Evolutionary conservation across 164 flowering plant genomes (phyloP).

Genomic region (Cinnamomum micranthum): DNA sequence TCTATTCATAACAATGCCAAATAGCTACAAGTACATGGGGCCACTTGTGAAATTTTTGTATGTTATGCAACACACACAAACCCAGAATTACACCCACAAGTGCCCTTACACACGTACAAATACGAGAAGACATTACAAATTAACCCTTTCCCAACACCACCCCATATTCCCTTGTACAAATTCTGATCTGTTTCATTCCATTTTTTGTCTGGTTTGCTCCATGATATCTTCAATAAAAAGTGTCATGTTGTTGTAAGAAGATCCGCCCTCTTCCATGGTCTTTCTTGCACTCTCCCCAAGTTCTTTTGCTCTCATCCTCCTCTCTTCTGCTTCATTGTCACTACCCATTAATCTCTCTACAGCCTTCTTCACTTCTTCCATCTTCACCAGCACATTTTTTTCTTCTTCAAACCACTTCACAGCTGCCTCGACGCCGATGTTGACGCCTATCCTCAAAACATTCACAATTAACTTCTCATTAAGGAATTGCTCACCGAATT

Average conservation of each 20-base stretch:
- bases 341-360: conserved; percentile 33
- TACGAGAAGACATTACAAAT: no score
- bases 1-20: no score
- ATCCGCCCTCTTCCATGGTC: conserved; percentile 47
- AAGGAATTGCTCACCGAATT: conserved; percentile 49
- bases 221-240: conserved; percentile 38
- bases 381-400: background rate
- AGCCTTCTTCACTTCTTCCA: conserved; percentile 29
- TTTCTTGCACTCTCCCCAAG: conserved; percentile 30
- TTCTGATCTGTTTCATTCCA: no score
- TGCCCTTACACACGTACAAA: no score
- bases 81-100: no score
- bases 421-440: conserved; percentile 33
- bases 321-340: conserved; percentile 30
- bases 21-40: no score
- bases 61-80: no score
- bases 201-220: conserved; percentile 1
- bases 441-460: conserved; percentile 33
- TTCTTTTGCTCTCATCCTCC: conserved; percentile 33
- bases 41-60: no score
- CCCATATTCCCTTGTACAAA: no score
- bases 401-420: conserved; percentile 16
- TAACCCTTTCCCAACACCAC: no score
- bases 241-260: conserved; percentile 33
- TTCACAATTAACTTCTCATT: conserved; percentile 54